phyloP scores from a whole-genome alignment of 768 basidiomycete species.

The Trametes coccinea region DNA sequence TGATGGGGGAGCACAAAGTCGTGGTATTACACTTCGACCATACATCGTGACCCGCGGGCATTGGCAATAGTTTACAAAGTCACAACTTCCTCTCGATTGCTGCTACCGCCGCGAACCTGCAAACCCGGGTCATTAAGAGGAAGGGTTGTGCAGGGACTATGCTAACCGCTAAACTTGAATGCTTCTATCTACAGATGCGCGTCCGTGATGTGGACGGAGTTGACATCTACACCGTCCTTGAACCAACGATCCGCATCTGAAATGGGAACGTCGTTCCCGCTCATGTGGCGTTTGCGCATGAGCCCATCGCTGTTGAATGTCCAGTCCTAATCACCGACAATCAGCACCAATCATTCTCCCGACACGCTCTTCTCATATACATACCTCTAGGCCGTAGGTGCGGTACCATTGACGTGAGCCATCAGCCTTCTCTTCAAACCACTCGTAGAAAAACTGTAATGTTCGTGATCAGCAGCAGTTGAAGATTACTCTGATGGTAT shows the following conservation, averaged over 20 bases:
- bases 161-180: too few relatives aligned
- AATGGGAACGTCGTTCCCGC: constrained; percentile 49
- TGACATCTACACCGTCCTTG: constrained; percentile 43
- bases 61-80: too few relatives aligned
- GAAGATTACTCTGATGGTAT: not conserved
- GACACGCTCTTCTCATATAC: not conserved
- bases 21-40: too few relatives aligned
- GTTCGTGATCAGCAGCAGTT: not conserved
- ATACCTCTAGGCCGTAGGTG: constrained; percentile 48
- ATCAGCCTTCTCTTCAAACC: constrained; percentile 47
- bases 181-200: constrained; percentile 16
- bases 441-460: constrained; percentile 41
- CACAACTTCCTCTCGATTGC: too few relatives aligned
- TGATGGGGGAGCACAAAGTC: too few relatives aligned
- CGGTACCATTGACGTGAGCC: constrained; percentile 43
- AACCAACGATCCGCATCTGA: constrained; percentile 52
- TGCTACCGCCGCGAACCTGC: too few relatives aligned
- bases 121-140: too few relatives aligned
- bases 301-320: constrained; percentile 50
- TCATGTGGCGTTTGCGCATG: constrained; percentile 58
- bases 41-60: too few relatives aligned
- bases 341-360: not conserved
- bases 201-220: constrained; percentile 39
- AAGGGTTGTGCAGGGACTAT: too few relatives aligned
- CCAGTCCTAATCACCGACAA: constrained; percentile 45